Evolutionary conservation across 192 early-diverging fungal genomes (phyloP).

Genomic region (Coemansia sp.): DNA sequence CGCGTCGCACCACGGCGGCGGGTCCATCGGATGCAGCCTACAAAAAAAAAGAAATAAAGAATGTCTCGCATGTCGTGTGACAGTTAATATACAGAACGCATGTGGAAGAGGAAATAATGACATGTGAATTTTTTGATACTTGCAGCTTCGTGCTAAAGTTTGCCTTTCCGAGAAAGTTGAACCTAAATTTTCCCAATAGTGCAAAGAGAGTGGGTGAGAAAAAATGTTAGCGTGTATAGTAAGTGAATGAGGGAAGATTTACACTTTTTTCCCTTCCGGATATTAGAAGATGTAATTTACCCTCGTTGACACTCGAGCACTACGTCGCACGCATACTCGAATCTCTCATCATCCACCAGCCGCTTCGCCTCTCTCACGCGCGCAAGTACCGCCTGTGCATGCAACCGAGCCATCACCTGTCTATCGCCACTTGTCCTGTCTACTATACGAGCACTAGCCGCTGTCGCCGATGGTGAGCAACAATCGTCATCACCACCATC

Average conservation of each 20-base stretch:
- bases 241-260: not conserved
- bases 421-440: conserved; percentile 13
- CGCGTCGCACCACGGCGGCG: conserved; percentile 56
- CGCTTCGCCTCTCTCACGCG: conserved; percentile 33
- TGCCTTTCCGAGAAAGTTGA: conserved; percentile 54
- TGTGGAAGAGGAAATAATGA: not conserved
- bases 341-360: conserved; percentile 37
- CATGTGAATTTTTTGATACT: conserved; percentile 14
- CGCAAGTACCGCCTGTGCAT: conserved; percentile 18
- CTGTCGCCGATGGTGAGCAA: too few species aligned
- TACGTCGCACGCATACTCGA: conserved; percentile 50
- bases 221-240: not conserved
- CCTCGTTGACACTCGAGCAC: conserved; percentile 54
- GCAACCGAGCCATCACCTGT: conserved; percentile 24
- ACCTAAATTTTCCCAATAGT: conserved; percentile 35
- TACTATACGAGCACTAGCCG: not conserved
- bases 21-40: conserved; percentile 56
- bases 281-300: conserved; percentile 14
- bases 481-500: not conserved
- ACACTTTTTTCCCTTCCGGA: not conserved
- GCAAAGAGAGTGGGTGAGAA: not conserved
- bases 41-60: not conserved
- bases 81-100: conserved; percentile 10
- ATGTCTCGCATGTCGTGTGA: too few species aligned
- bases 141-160: conserved; percentile 54